Percentiles rank a stretch among this genome's conserved stretches.
These are phyloP conservation scores for Chrysophaeum taylorii DNA, from an alignment of 352 stramenopile genomes.

Conservation along the genomic window DNA sequence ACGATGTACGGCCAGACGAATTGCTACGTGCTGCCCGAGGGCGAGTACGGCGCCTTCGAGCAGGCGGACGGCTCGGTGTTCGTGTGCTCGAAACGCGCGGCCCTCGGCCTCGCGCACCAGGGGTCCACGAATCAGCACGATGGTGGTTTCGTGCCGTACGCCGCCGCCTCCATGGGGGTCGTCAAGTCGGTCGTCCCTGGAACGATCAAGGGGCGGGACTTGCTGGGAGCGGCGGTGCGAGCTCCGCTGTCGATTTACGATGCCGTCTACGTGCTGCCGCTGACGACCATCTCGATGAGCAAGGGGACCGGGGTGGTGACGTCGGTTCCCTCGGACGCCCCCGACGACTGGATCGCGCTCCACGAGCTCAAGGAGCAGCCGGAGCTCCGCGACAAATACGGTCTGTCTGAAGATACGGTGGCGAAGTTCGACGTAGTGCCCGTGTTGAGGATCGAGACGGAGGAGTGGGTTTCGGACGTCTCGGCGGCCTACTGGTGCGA, in stretches of 20 bases:
- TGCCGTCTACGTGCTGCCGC: slow-evolving; percentile 96
- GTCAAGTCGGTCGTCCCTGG: slow-evolving; percentile 48
- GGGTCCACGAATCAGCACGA: slow-evolving; percentile 35
- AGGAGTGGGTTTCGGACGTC: neutral
- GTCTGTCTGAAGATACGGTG: slow-evolving; percentile 95
- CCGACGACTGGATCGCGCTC: slow-evolving; percentile 97
- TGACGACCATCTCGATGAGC: slow-evolving; percentile 97
- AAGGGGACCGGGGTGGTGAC: slow-evolving; percentile 99
- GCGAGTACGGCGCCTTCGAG: slow-evolving; percentile 95
- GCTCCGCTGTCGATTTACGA: slow-evolving; percentile 93
- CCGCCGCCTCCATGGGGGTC: slow-evolving; percentile 55
- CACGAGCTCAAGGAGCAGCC: slow-evolving; percentile 96
- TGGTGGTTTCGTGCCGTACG: slow-evolving; percentile 43
- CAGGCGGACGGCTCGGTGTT: slow-evolving; percentile 83
- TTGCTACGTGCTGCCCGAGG: slow-evolving; percentile 97
- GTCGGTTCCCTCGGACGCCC: slow-evolving; percentile 94
- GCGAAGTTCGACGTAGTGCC: slow-evolving; percentile 94
- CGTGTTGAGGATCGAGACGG: slow-evolving; percentile 90
- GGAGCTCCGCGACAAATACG: slow-evolving; percentile 94
- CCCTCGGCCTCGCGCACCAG: slow-evolving; percentile 88
- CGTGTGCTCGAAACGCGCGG: slow-evolving; percentile 80
- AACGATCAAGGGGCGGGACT: slow-evolving; percentile 85
- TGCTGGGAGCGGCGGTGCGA: slow-evolving; percentile 86
- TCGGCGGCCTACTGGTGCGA: slow-evolving; percentile 44
- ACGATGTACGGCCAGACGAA: slow-evolving; percentile 99